Percentiles rank a stretch among this genome's conserved stretches.
phyloP scores from a whole-genome alignment of 2,329 filamentous ascomycete species.

The Cordyceps cicadae region DNA sequence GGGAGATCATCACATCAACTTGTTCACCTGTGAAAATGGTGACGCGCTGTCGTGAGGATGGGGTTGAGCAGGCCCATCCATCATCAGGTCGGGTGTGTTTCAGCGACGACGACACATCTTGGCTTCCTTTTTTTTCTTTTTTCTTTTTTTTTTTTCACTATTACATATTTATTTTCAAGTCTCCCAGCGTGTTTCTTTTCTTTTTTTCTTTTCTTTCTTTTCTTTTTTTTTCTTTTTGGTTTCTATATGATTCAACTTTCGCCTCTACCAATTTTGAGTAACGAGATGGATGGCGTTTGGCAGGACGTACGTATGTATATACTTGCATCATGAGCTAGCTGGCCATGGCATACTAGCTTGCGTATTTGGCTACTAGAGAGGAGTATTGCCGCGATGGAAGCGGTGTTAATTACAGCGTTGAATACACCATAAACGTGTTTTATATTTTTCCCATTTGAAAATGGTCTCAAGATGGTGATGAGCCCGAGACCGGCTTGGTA shows the following conservation, averaged over 20 bases:
- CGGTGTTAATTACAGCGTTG: slow-evolving; percentile 7
- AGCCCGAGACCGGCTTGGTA: not conserved
- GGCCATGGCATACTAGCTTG: not conserved
- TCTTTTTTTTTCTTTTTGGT: not conserved
- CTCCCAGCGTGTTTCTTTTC: not conserved
- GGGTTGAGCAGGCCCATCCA: not conserved
- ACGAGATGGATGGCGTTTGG: slow-evolving; percentile 7
- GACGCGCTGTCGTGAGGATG: slow-evolving; percentile 17
- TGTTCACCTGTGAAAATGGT: slow-evolving; percentile 63
- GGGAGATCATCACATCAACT: slow-evolving; percentile 82
- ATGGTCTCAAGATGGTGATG: not conserved
- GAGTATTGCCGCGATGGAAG: not conserved
- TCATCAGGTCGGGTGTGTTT: not conserved
- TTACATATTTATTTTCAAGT: not conserved
- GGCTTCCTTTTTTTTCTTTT: not conserved
- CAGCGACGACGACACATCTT: not conserved
- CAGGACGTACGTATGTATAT: not conserved
- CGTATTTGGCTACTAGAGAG: not conserved
- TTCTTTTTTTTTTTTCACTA: not conserved
- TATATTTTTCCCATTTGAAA: not conserved
- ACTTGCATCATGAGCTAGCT: not conserved
- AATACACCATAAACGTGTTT: not conserved
- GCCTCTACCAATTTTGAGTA: not conserved
- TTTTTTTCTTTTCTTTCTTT: not conserved
- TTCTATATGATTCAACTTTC: not conserved